A percentile compares a stretch with the other conserved stretches of the same genome.
These are phyloP conservation scores for Cryptosporidium felis DNA, from an alignment of 169 alveolate species.

Conservation along the genomic window DNA sequence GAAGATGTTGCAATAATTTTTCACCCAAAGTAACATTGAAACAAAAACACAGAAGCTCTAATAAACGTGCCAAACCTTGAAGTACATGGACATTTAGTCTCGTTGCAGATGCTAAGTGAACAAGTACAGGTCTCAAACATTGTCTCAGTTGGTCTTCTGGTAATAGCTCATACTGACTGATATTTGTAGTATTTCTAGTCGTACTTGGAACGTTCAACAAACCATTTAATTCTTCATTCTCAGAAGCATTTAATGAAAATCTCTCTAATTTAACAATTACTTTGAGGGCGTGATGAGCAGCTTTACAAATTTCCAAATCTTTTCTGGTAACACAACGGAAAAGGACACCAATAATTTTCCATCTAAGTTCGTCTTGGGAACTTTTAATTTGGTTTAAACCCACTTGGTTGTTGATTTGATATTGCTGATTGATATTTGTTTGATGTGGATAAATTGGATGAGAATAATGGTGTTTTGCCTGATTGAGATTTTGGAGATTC, in stretches of 20 bases:
- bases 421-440: slow-evolving; percentile 22
- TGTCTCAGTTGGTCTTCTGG: slow-evolving; percentile 70
- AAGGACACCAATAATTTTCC: slow-evolving; percentile 58
- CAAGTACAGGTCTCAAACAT: slow-evolving; percentile 62
- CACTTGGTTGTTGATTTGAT: neutral
- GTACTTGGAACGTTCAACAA: neutral
- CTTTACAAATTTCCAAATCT: slow-evolving; percentile 61
- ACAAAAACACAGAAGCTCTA: slow-evolving; percentile 49
- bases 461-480: slow-evolving; percentile 7
- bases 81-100: slow-evolving; percentile 51
- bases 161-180: slow-evolving; percentile 37
- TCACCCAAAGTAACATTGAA: slow-evolving; percentile 69
- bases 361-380: slow-evolving; percentile 47
- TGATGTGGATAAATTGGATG: slow-evolving; percentile 32
- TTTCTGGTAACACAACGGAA: slow-evolving; percentile 69
- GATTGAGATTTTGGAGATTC: slow-evolving; percentile 3
- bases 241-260: neutral
- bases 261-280: slow-evolving; percentile 61
- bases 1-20: slow-evolving; percentile 59
- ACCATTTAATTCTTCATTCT: neutral
- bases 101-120: slow-evolving; percentile 68
- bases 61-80: slow-evolving; percentile 65
- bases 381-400: slow-evolving; percentile 2
- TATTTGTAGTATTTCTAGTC: neutral
- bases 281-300: slow-evolving; percentile 61